phyloP scores from a whole-genome alignment of 225 moss, liverwort and hornwort genomes.

The Rhytidiadelphus loreus region DNA sequence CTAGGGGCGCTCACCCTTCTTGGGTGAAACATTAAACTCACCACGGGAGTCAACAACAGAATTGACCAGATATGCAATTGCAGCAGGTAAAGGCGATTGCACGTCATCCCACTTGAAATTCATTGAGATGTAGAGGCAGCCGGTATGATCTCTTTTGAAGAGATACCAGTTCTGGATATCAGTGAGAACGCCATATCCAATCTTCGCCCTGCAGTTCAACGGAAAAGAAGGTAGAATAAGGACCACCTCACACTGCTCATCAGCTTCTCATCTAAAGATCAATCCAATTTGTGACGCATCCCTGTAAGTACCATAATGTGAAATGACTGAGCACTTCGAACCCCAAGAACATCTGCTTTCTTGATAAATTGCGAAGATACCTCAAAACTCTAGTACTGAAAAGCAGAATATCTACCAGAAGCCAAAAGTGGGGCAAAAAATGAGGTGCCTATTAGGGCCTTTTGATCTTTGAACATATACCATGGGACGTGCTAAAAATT shows the following conservation, averaged over 20 bases:
- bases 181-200: neutral
- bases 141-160: neutral
- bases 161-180: neutral
- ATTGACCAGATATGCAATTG: neutral
- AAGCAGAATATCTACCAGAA: too few species aligned
- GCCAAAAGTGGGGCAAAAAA: too few species aligned
- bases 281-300: too few species aligned
- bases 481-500: too few species aligned
- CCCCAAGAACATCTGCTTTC: too few species aligned
- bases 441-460: too few species aligned
- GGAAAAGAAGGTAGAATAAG: neutral
- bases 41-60: neutral
- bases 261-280: too few species aligned
- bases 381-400: too few species aligned
- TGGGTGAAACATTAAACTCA: neutral
- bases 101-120: neutral
- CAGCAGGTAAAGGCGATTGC: neutral
- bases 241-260: neutral
- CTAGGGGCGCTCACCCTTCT: neutral
- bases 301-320: too few species aligned
- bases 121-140: neutral
- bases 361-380: too few species aligned
- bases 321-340: too few species aligned
- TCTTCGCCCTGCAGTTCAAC: conserved; percentile 6
- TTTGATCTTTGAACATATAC: too few species aligned